Evolutionary conservation across 2,329 filamentous ascomycete species (phyloP), one percentile per base, ranked within the genome.

Genomic region (Hansfordia pulvinata): DNA sequence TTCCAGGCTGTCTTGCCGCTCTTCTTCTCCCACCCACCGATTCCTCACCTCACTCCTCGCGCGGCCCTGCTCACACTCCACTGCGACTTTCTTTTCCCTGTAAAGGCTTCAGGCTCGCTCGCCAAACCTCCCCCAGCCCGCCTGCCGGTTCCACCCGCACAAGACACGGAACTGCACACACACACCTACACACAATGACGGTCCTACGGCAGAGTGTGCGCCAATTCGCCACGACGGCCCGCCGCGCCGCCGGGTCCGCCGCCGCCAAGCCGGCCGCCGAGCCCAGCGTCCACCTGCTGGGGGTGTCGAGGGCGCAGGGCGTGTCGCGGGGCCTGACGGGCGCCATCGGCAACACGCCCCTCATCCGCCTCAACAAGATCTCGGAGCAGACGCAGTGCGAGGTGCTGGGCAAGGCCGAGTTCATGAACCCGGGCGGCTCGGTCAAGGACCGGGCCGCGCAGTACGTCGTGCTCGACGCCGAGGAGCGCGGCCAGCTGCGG

Each of bases 381-480:
- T 96, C 88, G 20, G 74, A 83, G 33, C 69, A 92, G 47, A 96
- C 90, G 1, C 85, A 86, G 38, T 96, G 90, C 66, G 81, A 93
- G 42, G 64, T 98, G 31, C 75, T 96, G 20, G 90, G 88, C 46
- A 98, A 98, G 56, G 86, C 90, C 43, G 90, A 98, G 53, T 98
- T 98, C 60, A 90, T 93, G 65, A 98, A 98, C 63, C 90, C 90
- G 2, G 90, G 90, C 40, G 90, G 90, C 32, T 86, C 78, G 29
- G 78, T 98, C 51, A 98, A 98, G 60, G 90, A 98, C 58, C 81
- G 90, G 36, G 90, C 90, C 3, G 90, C 90, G 4, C 71, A 94
- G 25, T 98, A 83, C 58, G 82, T 96, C 5, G 83, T 98, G 41
- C 76, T 83, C 46, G 80, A 94, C 59, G 90, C 90, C 34, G 90